Conservation (phyloP, 1,284 basidiomycete species). For the Meira miltonrushii region DNA sequence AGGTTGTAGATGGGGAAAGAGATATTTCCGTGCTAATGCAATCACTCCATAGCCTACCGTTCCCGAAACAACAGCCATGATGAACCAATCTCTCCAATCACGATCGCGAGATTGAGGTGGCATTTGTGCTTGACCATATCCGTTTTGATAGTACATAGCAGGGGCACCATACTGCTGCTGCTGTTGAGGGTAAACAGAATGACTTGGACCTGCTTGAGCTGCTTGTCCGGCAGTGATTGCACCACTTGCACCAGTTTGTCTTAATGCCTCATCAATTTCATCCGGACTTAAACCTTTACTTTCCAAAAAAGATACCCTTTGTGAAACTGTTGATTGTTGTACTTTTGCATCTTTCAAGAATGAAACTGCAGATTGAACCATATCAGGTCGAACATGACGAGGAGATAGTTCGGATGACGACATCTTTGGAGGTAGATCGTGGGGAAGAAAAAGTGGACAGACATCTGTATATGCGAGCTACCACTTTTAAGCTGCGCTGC, state of each 20-base stretch:
- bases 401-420: conserved; percentile 4
- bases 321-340: conserved; percentile 67
- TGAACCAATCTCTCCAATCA: conserved; percentile 55
- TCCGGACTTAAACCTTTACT: conserved; percentile 77
- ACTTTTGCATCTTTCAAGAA: conserved; percentile 57
- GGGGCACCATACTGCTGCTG: conserved; percentile 19
- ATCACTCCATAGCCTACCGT: conserved; percentile 81
- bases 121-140: not conserved
- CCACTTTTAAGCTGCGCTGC: not conserved
- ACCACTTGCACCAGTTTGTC: conserved; percentile 51
- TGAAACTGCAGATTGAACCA: conserved; percentile 43
- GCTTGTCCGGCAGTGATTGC: conserved; percentile 4
- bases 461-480: conserved; percentile 1
- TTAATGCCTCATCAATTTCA: conserved; percentile 83
- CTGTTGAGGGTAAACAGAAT: not conserved
- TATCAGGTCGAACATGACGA: conserved; percentile 31
- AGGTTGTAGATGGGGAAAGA: conserved; percentile 84
- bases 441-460: not conserved
- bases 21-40: conserved; percentile 80
- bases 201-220: conserved; percentile 5
- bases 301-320: conserved; percentile 86
- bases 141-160: not conserved
- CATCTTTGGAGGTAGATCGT: conserved; percentile 3
- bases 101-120: conserved; percentile 13
- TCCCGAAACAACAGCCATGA: conserved; percentile 87